These are phyloP conservation scores for Pythium rishiriense DNA, from an alignment of 352 stramenopile genomes.

Conservation along the genomic window DNA sequence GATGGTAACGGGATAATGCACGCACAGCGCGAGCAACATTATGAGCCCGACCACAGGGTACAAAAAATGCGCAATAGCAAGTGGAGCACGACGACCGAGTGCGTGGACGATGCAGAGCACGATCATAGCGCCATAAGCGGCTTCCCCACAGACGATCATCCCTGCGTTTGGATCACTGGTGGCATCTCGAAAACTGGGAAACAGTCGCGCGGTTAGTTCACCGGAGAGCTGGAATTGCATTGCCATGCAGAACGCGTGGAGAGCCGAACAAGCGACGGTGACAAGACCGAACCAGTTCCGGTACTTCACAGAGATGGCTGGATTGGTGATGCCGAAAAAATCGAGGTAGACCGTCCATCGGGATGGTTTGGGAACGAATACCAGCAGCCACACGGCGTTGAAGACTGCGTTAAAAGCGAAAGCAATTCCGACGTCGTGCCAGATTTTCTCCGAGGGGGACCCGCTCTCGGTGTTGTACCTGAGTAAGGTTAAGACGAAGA, in stretches of 20 bases:
- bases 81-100: background rate
- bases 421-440: slow-evolving; percentile 23
- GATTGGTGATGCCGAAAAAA: slow-evolving; percentile 18
- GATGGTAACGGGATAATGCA: slow-evolving; percentile 31
- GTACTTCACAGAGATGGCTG: slow-evolving; percentile 23
- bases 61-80: slow-evolving; percentile 24
- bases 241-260: slow-evolving; percentile 33
- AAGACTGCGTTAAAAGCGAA: slow-evolving; percentile 35
- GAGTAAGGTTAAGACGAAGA: slow-evolving; percentile 29
- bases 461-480: slow-evolving; percentile 5
- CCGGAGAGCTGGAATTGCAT: slow-evolving; percentile 22
- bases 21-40: slow-evolving; percentile 25
- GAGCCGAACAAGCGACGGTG: slow-evolving; percentile 4
- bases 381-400: slow-evolving; percentile 28
- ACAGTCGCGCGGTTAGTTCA: slow-evolving; percentile 20
- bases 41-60: slow-evolving; percentile 10
- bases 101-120: slow-evolving; percentile 25
- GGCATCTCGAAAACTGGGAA: slow-evolving; percentile 32
- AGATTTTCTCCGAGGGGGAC: slow-evolving; percentile 19
- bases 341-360: slow-evolving; percentile 34
- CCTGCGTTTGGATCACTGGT: slow-evolving; percentile 21
- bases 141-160: slow-evolving; percentile 28
- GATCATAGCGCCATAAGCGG: slow-evolving; percentile 30
- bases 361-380: slow-evolving; percentile 20
- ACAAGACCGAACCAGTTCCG: slow-evolving; percentile 29